phyloP scores from a whole-genome alignment of 23 red algal genomes.

The Chondrus crispus region DNA sequence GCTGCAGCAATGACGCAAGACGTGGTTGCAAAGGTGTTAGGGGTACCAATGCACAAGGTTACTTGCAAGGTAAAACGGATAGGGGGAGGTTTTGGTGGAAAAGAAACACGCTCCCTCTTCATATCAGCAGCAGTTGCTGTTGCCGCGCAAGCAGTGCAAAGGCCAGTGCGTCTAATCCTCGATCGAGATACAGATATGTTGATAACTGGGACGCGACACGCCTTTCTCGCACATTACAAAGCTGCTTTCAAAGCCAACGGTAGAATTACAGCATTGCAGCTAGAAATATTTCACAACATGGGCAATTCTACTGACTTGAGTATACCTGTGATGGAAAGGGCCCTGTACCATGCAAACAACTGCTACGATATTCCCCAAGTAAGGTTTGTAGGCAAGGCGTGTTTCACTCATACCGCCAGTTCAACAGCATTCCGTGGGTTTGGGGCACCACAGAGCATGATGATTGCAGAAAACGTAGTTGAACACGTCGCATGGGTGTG shows the following conservation, averaged over 20 bases:
- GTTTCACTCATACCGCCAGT: constrained; percentile 66
- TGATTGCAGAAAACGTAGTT: constrained; percentile 75
- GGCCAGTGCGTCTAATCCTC: constrained; percentile 64
- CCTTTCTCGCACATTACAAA: constrained; percentile 67
- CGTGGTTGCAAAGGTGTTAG: constrained; percentile 61
- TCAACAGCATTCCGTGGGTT: constrained; percentile 89
- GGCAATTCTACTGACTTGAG: constrained; percentile 73
- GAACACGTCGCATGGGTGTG: constrained; percentile 63
- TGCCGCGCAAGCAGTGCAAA: constrained; percentile 26
- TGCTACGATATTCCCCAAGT: constrained; percentile 75
- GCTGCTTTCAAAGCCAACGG: constrained; percentile 60
- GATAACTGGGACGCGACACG: constrained; percentile 66
- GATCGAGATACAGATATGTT: constrained; percentile 80
- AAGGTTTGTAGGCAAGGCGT: constrained; percentile 40
- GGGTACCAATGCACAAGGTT: constrained; percentile 56
- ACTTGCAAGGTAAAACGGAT: constrained; percentile 72
- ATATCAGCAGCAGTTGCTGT: constrained; percentile 72
- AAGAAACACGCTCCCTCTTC: constrained; percentile 72
- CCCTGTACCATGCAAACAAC: constrained; percentile 78
- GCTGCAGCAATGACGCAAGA: constrained; percentile 66
- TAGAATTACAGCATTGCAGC: constrained; percentile 38
- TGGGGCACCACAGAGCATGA: constrained; percentile 85
- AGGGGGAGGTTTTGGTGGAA: constrained; percentile 87
- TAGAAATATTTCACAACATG: constrained; percentile 67
- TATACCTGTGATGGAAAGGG: constrained; percentile 70